These are phyloP conservation scores for Stereum hirsutum DNA, from an alignment of 1,284 basidiomycete genomes.

Conservation along the genomic window DNA sequence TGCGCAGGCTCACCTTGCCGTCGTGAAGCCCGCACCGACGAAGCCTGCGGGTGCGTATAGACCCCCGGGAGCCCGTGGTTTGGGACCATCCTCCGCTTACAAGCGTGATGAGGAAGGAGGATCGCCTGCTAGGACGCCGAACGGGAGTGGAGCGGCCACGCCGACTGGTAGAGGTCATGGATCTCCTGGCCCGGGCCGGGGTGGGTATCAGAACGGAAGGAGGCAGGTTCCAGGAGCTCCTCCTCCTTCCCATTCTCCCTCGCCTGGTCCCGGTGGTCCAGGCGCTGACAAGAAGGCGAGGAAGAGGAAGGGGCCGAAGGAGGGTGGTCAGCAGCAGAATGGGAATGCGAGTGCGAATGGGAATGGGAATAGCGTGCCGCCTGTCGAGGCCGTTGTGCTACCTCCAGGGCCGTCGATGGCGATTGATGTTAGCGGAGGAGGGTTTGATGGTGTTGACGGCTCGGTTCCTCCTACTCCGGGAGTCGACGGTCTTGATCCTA, in stretches of 20 bases:
- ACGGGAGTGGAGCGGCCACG: slow-evolving; percentile 42
- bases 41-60: slow-evolving; percentile 81
- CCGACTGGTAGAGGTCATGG: slow-evolving; percentile 43
- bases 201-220: slow-evolving; percentile 31
- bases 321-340: slow-evolving; percentile 21
- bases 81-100: slow-evolving; percentile 77
- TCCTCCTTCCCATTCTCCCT: slow-evolving; percentile 34
- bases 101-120: slow-evolving; percentile 84
- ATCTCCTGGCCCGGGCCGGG: slow-evolving; percentile 36
- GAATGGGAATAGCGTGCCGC: slow-evolving; percentile 11
- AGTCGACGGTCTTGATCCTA: slow-evolving; percentile 61
- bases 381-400: slow-evolving; percentile 1
- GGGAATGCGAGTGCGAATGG: slow-evolving; percentile 21
- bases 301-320: slow-evolving; percentile 9
- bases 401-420: slow-evolving; percentile 5
- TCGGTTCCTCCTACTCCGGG: slow-evolving; percentile 49
- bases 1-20: slow-evolving; percentile 32
- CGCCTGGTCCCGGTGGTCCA: slow-evolving; percentile 37
- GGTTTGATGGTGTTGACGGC: slow-evolving; percentile 13
- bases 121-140: slow-evolving; percentile 31
- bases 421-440: slow-evolving; percentile 9
- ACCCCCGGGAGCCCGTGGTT: slow-evolving; percentile 86
- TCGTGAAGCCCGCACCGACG: slow-evolving; percentile 34
- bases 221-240: slow-evolving; percentile 66
- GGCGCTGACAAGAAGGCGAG: slow-evolving; percentile 36